Percentiles rank a stretch among this genome's conserved stretches.
Evolutionary conservation across 164 flowering plant species (phyloP).

Genomic region (Dillenia turbinata): DNA sequence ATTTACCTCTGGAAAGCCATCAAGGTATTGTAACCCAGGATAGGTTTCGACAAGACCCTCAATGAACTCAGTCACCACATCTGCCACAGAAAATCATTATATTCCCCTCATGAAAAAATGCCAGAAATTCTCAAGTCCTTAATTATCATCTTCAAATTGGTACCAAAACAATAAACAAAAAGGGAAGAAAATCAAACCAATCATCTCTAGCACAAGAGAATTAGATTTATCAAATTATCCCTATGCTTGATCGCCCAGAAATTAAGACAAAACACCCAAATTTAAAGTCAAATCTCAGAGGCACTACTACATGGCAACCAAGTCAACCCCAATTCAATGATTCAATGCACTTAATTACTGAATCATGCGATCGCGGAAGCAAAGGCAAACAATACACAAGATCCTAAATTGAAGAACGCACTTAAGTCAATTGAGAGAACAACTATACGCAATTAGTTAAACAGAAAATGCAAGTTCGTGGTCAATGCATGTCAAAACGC

Average conservation of each 20-base stretch:
- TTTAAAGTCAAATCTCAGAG: no score
- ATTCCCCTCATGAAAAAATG: neutral
- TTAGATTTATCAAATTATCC: neutral
- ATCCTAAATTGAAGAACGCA: neutral
- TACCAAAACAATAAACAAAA: neutral
- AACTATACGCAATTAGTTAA: neutral
- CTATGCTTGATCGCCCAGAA: neutral
- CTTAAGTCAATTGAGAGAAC: neutral
- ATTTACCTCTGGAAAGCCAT: slow-evolving; percentile 86
- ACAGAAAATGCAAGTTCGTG: neutral
- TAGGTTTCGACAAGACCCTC: slow-evolving; percentile 92
- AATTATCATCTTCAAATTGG: neutral
- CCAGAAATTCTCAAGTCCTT: neutral
- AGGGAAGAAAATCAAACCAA: neutral
- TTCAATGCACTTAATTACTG: no score
- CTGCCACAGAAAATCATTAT: slow-evolving; percentile 29
- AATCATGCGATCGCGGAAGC: no score
- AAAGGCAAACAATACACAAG: neutral
- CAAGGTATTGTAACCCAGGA: slow-evolving; percentile 82
- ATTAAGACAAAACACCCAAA: neutral
- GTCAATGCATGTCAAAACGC: neutral
- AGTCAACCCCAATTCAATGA: no score
- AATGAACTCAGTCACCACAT: slow-evolving; percentile 87
- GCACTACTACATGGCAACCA: no score
- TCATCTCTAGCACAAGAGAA: neutral